Evolutionary conservation across 2,329 filamentous ascomycete genomes (phyloP).

Genomic region (Sporothrix schenckii): DNA sequence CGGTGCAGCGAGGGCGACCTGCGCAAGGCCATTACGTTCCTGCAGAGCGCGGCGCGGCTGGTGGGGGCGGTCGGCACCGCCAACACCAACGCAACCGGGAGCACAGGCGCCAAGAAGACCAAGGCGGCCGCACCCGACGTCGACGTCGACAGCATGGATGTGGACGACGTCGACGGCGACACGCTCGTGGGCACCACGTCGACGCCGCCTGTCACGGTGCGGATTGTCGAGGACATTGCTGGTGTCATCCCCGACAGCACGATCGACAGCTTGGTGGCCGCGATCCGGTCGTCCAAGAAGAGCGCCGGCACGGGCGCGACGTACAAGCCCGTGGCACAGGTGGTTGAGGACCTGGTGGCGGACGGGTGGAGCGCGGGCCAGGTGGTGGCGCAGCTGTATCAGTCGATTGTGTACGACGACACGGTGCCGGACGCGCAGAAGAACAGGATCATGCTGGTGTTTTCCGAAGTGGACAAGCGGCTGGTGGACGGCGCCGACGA

Average conservation of each 20-base stretch:
- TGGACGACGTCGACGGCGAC: constrained; percentile 57
- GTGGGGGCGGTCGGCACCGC: constrained; percentile 66
- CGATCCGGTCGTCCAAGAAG: constrained; percentile 67
- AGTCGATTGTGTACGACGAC: constrained; percentile 81
- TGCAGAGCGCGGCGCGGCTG: constrained; percentile 90
- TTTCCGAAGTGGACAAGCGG: constrained; percentile 93
- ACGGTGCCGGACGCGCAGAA: constrained; percentile 82
- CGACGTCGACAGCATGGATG: constrained; percentile 22
- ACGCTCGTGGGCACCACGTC: constrained; percentile 37
- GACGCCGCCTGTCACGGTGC: constrained; percentile 67
- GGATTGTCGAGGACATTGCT: constrained; percentile 89
- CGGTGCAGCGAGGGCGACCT: constrained; percentile 90
- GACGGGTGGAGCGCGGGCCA: constrained; percentile 97
- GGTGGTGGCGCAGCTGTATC: constrained; percentile 78
- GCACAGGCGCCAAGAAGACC: constrained; percentile 2
- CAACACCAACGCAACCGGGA: background rate
- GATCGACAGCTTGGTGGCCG: constrained; percentile 69
- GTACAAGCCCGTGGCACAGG: constrained; percentile 74
- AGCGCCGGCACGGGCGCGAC: constrained; percentile 55
- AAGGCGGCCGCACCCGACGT: background rate
- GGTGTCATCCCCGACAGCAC: constrained; percentile 83
- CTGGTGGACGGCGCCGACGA: constrained; percentile 94
- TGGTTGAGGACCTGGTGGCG: constrained; percentile 87
- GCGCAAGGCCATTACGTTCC: constrained; percentile 90
- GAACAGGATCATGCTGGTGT: constrained; percentile 83